These are phyloP conservation scores for Buddleja alternifolia DNA, from an alignment of 257 asterid genomes.

Conservation along the genomic window DNA sequence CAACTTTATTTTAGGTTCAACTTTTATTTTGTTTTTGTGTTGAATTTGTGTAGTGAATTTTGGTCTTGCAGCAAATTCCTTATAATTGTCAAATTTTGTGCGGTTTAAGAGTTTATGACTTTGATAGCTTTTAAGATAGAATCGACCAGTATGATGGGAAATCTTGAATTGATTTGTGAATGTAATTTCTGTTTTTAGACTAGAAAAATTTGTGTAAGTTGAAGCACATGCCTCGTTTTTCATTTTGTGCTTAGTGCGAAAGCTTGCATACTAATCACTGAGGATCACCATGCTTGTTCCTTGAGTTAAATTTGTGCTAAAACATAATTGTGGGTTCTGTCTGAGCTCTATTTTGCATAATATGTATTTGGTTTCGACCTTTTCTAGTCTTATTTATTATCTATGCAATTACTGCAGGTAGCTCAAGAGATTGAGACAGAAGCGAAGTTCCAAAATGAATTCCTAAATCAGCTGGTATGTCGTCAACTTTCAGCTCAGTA, in stretches of 20 bases:
- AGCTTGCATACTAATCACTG: conserved; percentile 5
- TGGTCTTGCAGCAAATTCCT: not conserved
- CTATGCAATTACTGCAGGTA: conserved; percentile 60
- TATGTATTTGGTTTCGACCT: conserved; percentile 5
- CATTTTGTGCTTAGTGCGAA: too few relatives aligned
- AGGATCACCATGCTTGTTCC: not conserved
- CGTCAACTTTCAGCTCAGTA: conserved; percentile 6
- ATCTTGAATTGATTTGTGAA: not conserved
- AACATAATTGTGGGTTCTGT: not conserved
- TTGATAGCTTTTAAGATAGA: not conserved
- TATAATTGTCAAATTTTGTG: not conserved
- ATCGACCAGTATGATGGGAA: not conserved
- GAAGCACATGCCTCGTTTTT: too few relatives aligned
- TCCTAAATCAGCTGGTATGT: conserved; percentile 88
- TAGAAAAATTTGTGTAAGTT: too few relatives aligned
- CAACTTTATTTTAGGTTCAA: too few relatives aligned
- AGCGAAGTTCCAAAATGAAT: conserved; percentile 86
- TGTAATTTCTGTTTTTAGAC: conserved; percentile 1
- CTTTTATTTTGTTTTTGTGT: conserved; percentile 12
- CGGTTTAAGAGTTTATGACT: not conserved
- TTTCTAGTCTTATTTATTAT: conserved; percentile 13
- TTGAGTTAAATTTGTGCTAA: not conserved
- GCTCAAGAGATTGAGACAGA: conserved; percentile 87
- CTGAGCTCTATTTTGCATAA: conserved; percentile 12
- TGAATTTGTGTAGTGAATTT: not conserved